Conservation (phyloP, 2,329 filamentous ascomycete genomes). For the Ceratocystis cubensis region DNA sequence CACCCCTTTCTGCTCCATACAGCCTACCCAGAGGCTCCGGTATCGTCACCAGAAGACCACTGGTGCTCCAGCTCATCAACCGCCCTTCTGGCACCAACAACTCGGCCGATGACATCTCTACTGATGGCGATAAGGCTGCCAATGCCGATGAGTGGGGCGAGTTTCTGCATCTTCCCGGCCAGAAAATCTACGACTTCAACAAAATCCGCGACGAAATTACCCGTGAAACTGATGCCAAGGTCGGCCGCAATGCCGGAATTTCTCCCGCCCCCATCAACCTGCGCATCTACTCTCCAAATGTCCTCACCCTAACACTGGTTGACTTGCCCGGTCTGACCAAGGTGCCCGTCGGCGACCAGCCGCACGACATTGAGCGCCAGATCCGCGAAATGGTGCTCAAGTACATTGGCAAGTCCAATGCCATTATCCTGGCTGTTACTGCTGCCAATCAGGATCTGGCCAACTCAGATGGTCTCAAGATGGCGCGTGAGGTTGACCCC, state of each 20-base stretch:
- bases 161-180: conserved; percentile 91
- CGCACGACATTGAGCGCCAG: conserved; percentile 89
- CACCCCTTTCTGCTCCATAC: conserved; percentile 25
- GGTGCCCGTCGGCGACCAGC: conserved; percentile 92
- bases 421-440: conserved; percentile 92
- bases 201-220: conserved; percentile 98
- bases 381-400: conserved; percentile 97
- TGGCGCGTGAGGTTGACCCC: conserved; percentile 91
- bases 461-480: conserved; percentile 94
- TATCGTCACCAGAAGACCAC: conserved; percentile 90
- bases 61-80: conserved; percentile 97
- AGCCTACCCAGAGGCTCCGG: conserved; percentile 94
- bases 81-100: conserved; percentile 65
- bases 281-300: conserved; percentile 95
- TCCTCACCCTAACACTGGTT: conserved; percentile 89
- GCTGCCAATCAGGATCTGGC: conserved; percentile 95
- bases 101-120: conserved; percentile 50
- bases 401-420: conserved; percentile 96
- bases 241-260: conserved; percentile 90
- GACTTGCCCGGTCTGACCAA: conserved; percentile 94
- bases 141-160: conserved; percentile 97
- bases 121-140: conserved; percentile 67
- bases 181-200: conserved; percentile 97
- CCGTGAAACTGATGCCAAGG: conserved; percentile 91
- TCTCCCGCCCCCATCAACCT: conserved; percentile 95